Base-by-base conservation (phyloP, 148 eudicot genomes). In the Rhododendron vialii region DNA sequence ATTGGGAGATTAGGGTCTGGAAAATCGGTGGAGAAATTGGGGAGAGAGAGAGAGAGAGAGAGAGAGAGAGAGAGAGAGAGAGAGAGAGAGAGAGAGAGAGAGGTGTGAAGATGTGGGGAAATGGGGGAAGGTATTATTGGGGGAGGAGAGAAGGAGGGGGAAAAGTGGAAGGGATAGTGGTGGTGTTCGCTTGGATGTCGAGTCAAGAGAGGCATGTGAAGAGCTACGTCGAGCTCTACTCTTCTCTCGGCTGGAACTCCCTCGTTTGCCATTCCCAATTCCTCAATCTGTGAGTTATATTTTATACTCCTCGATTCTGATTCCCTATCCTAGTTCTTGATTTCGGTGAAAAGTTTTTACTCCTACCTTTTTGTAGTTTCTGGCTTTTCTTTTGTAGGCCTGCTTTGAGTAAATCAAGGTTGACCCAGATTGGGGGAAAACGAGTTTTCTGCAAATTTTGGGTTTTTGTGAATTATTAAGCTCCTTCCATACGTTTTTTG, bases 151-250 rank as follows among this genome's bases (percentile, higher is more conserved):
- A 89, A 77, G 88, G 84, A 80, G 88, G 84, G 55, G 88, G 83
- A 78, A 86, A 87, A 87, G 89, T 87, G 57, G 91, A 92, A 87
- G 99, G 99, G 26, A 92, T 95, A 18, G 94, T 96, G 82, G 95
- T 96, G 86, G 89, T 93, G 33, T 96, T 94, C 47, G 97, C 95
- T 45, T 96, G 99, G 99, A 95, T 95, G 98, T 96, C 98, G 20
- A 96, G 99, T 89, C 90, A 94, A 85, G 94, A 94, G 13, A 94
- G 85, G 86, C 98, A 94, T 86, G 83, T 95, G 88, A 96, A 91
- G 91, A 92, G 90, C 87, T 95, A 96, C 81, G 92, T 93, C 57
- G 92, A 94, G 84, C 95, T 96, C 30, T 96, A 94, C 85, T 90
- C 94, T 11, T 93, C 98, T 85, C 89, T 92, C 82, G 99, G 99